A percentile compares a stretch with the other conserved stretches of the same genome.
Conservation (phyloP, 2,329 filamentous ascomycete species). For the Xylaria sp. region DNA sequence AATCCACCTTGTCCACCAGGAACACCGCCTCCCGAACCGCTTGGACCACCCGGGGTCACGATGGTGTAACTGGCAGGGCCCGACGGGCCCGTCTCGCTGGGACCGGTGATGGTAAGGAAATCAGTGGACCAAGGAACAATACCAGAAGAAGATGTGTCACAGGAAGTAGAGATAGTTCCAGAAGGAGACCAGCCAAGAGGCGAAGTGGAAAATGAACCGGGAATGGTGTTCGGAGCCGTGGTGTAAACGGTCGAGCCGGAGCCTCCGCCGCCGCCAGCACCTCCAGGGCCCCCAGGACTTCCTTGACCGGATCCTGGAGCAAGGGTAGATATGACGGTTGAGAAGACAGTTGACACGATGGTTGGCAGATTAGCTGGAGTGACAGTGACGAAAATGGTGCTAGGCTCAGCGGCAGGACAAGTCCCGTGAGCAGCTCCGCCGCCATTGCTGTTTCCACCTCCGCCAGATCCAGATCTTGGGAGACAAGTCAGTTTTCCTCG, state of each 20-base stretch:
- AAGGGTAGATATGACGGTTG: conserved; percentile 34
- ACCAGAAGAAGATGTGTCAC: conserved; percentile 18
- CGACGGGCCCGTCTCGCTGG: conserved; percentile 21
- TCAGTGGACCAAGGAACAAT: conserved; percentile 33
- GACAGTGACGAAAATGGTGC: conserved; percentile 54
- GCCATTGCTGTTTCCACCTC: conserved; percentile 11
- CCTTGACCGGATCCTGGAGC: conserved; percentile 24
- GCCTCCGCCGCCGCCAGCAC: background rate
- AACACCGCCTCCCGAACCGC: background rate
- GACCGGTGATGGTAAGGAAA: conserved; percentile 32
- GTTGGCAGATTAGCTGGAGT: conserved; percentile 38
- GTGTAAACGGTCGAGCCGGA: conserved; percentile 21
- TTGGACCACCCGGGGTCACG: conserved; percentile 23
- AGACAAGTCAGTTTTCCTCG: conserved; percentile 7
- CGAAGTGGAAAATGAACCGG: conserved; percentile 19
- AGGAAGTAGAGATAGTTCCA: conserved; percentile 22
- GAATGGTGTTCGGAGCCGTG: conserved; percentile 8
- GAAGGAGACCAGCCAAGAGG: conserved; percentile 28
- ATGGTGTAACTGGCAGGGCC: conserved; percentile 32
- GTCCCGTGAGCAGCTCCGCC: conserved; percentile 33
- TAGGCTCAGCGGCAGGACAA: conserved; percentile 44
- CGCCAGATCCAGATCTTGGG: conserved; percentile 10
- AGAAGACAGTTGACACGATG: conserved; percentile 37
- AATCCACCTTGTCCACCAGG: background rate
- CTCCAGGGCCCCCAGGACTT: conserved; percentile 12